A percentile compares a stretch with the other conserved stretches of the same genome.
phyloP scores from a whole-genome alignment of 495 filamentous ascomycete species.

The Evansstolkia leycettana region DNA sequence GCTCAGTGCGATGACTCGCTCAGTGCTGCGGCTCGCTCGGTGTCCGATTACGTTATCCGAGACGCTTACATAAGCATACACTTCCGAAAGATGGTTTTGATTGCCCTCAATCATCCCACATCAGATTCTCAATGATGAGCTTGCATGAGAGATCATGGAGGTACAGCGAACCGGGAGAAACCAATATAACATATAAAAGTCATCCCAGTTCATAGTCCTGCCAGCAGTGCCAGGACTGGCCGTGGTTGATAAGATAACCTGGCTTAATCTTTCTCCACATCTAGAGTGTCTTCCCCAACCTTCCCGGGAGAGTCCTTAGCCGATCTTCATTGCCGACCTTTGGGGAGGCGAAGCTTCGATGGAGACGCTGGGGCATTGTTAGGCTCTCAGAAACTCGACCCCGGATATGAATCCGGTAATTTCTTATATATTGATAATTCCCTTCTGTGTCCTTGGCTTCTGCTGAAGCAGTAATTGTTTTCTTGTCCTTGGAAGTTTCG shows the following conservation, averaged over 20 bases:
- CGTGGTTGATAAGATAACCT: not conserved
- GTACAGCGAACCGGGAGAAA: not conserved
- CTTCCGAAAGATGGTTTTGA: conserved; percentile 4
- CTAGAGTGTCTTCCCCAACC: conserved; percentile 9
- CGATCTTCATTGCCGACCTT: conserved; percentile 31
- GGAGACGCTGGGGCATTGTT: not conserved
- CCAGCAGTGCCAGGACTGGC: no score
- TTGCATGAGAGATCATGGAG: not conserved
- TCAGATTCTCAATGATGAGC: no score
- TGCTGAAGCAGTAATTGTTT: no score
- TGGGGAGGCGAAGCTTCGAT: conserved; percentile 7
- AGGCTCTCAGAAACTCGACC: not conserved
- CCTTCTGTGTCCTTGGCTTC: not conserved
- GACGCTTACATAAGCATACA: conserved; percentile 15
- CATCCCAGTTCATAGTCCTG: no score
- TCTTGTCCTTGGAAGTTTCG: no score
- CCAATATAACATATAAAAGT: no score
- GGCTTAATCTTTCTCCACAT: conserved; percentile 6
- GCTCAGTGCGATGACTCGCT: no score
- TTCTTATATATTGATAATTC: not conserved
- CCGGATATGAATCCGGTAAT: no score
- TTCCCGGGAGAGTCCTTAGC: conserved; percentile 28
- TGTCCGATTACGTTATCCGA: conserved; percentile 9
- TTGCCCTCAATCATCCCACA: no score
- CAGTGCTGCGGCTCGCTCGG: no score